Base-by-base conservation (phyloP, 768 basidiomycete species). In the Pulveroboletus ravenelii region DNA sequence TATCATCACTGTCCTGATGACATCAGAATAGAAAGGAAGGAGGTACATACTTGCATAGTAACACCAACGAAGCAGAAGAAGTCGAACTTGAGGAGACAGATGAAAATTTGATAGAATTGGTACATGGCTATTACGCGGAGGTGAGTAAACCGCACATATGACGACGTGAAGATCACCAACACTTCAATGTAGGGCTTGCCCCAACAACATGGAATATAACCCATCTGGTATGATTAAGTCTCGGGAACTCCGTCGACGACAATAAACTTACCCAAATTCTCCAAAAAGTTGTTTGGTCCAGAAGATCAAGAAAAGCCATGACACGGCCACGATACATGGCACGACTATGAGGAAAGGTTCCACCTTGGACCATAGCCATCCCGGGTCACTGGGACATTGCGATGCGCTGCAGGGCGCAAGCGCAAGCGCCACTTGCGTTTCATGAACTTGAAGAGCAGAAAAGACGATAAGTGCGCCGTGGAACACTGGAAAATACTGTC, bases 151-250 rank as follows among this genome's bases (percentile, higher is more conserved):
- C n/a, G 18, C 35, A 41, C 10, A 17, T 10, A 34, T 50, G 8
- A 8, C 10, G 20, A 46, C 10, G 37, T 35, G 23, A 27, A 50
- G 14, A 38, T 41, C 14, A 66, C 81, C 50, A 55, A 89, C 90
- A 78, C 70, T 91, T 92, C 80, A 88, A 83, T 58, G 76, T 85
- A 10, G 87, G 86, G 58, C 90, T 88, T 32, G 90, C 90, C 30
- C 89, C 89, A 18, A 92, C 89, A 32, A 88, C 82, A 61, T 91
- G 90, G 74, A 93, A 93, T 62, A 93, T 87, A 36, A 87, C 89
- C 91, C 90, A 93, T 39, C 89, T 91, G 54, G 46, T 45, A 49
- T 40, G 43, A 51, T 57, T 36, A 55, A 45, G 15, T n/a, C 15
- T 48, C 23, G 10, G 5, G 12, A 10, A 42, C 30, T 23, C 31